phyloP scores from a whole-genome alignment of 345 rosid genomes.

The Microcos paniculata region DNA sequence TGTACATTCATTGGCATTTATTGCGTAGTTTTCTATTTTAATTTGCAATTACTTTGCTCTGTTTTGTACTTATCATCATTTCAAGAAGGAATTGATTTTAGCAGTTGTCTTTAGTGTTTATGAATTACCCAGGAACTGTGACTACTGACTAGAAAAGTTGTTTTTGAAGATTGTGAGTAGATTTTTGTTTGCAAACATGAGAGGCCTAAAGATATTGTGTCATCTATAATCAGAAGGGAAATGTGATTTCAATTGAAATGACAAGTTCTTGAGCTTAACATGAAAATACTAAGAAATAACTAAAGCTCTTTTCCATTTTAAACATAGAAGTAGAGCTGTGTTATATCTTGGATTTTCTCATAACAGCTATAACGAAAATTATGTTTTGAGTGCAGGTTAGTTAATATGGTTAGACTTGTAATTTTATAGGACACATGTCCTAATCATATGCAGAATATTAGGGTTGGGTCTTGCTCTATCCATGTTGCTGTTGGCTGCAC shows the following conservation, averaged over 20 bases:
- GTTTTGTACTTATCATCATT: neutral
- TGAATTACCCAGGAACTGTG: neutral
- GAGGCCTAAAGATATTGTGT: neutral
- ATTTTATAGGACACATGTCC: neutral
- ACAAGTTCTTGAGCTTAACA: neutral
- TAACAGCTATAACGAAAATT: neutral
- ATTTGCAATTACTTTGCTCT: neutral
- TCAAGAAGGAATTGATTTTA: neutral
- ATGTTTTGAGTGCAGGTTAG: neutral
- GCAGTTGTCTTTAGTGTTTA: neutral
- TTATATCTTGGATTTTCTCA: neutral
- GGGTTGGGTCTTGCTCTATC: neutral
- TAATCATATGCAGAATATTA: neutral
- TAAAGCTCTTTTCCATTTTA: neutral
- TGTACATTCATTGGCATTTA: neutral
- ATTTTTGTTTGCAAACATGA: neutral
- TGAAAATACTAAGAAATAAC: neutral
- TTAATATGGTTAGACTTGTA: slow-evolving; percentile 1
- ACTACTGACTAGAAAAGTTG: neutral
- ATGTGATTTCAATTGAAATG: neutral
- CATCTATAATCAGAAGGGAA: neutral
- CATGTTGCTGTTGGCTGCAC: neutral
- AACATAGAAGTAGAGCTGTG: neutral
- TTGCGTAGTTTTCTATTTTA: neutral
- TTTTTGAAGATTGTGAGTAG: neutral